A percentile compares a stretch with the other conserved stretches of the same genome.
Evolutionary conservation across 2,329 filamentous ascomycete genomes (phyloP).

Genomic region (Phialophora chinensis): DNA sequence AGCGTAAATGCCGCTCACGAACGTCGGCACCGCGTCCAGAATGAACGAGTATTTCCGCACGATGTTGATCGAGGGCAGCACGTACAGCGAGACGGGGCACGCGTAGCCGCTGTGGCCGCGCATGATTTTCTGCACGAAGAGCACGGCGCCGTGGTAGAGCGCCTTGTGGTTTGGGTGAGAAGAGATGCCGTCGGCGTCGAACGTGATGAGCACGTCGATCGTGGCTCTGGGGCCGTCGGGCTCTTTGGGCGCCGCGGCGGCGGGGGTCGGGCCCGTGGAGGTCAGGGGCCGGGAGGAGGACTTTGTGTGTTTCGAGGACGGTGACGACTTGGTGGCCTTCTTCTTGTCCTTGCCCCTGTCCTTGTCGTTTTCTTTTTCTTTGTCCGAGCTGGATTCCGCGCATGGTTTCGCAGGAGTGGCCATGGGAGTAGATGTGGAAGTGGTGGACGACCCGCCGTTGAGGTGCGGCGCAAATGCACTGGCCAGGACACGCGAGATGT

Average conservation of each 20-base stretch:
- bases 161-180: slow-evolving; percentile 93
- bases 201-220: slow-evolving; percentile 87
- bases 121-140: slow-evolving; percentile 73
- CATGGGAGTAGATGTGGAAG: slow-evolving; percentile 47
- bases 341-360: slow-evolving; percentile 30
- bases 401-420: slow-evolving; percentile 41
- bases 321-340: slow-evolving; percentile 14
- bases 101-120: slow-evolving; percentile 67
- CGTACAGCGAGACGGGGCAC: slow-evolving; percentile 83
- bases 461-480: slow-evolving; percentile 75
- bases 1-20: slow-evolving; percentile 61
- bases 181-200: slow-evolving; percentile 82
- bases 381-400: slow-evolving; percentile 2
- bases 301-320: slow-evolving; percentile 34
- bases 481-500: slow-evolving; percentile 73
- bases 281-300: slow-evolving; percentile 19
- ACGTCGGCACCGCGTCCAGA: slow-evolving; percentile 75
- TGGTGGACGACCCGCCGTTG: slow-evolving; percentile 41
- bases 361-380: slow-evolving; percentile 27
- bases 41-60: slow-evolving; percentile 81
- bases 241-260: slow-evolving; percentile 37
- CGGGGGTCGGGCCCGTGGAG: neutral
- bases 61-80: slow-evolving; percentile 74
- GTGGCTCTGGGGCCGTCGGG: slow-evolving; percentile 56
- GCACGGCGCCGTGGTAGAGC: slow-evolving; percentile 78